Conservation (phyloP, 83 land plant species). For the Picea abies region DNA sequence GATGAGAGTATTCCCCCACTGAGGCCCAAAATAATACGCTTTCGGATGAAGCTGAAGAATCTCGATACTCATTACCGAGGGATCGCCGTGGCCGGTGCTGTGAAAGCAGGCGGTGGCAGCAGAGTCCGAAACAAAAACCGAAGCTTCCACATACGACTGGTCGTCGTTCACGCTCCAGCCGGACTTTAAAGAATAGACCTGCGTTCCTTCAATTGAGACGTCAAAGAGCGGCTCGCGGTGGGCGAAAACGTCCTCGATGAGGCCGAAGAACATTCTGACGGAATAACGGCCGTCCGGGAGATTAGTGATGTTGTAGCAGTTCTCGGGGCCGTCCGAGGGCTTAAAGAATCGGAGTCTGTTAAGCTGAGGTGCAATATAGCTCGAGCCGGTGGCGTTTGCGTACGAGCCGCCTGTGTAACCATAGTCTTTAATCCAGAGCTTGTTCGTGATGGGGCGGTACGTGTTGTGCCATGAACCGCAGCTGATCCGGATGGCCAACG, state of each 20-base stretch:
- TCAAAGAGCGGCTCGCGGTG: slow-evolving; percentile 87
- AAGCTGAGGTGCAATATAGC: slow-evolving; percentile 54
- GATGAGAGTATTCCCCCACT: slow-evolving; percentile 32
- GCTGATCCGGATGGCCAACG: slow-evolving; percentile 76
- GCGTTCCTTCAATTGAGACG: slow-evolving; percentile 90
- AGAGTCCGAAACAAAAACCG: slow-evolving; percentile 64
- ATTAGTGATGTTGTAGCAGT: slow-evolving; percentile 77
- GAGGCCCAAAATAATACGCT: slow-evolving; percentile 61
- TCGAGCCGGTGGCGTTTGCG: slow-evolving; percentile 57
- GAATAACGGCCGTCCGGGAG: slow-evolving; percentile 83
- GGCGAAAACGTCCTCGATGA: slow-evolving; percentile 42
- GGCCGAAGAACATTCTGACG: slow-evolving; percentile 76
- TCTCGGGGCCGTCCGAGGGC: slow-evolving; percentile 78
- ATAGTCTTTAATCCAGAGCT: slow-evolving; percentile 77
- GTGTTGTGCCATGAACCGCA: slow-evolving; percentile 80
- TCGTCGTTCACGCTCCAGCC: slow-evolving; percentile 75
- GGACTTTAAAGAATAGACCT: slow-evolving; percentile 56
- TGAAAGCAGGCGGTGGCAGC: slow-evolving; percentile 86
- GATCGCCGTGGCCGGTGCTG: slow-evolving; percentile 96
- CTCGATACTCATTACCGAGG: slow-evolving; percentile 81
- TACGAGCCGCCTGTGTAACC: slow-evolving; percentile 87
- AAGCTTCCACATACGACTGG: slow-evolving; percentile 67
- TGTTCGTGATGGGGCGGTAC: slow-evolving; percentile 40
- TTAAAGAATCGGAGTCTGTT: slow-evolving; percentile 78
- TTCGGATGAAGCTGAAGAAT: slow-evolving; percentile 74